These are phyloP conservation scores for Starmera stellimalicola DNA, from an alignment of 1,139 yeast genomes.

Conservation along the genomic window DNA sequence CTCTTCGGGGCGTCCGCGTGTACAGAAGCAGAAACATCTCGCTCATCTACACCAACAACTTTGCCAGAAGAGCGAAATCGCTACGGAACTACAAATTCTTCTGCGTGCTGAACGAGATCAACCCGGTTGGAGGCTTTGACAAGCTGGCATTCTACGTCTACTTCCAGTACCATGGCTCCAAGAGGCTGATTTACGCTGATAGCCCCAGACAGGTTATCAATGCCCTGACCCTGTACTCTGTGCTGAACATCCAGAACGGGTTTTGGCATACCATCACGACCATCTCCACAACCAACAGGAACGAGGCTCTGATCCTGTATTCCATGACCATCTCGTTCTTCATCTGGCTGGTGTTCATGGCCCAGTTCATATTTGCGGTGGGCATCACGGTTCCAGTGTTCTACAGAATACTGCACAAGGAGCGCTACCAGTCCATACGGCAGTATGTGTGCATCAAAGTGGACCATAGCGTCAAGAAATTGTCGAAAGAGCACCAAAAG, in stretches of 20 bases:
- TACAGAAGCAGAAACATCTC: constrained; percentile 59
- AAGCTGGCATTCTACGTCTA: constrained; percentile 61
- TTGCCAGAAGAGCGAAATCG: constrained; percentile 51
- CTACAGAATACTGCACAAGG: constrained; percentile 31
- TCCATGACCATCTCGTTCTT: constrained; percentile 68
- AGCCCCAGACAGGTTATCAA: constrained; percentile 86
- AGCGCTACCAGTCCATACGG: constrained; percentile 35
- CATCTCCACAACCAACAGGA: constrained; percentile 51
- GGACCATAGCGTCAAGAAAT: constrained; percentile 41
- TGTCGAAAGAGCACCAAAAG: constrained; percentile 41
- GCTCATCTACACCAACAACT: constrained; percentile 56
- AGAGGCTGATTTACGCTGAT: constrained; percentile 62
- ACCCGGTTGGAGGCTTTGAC: constrained; percentile 54
- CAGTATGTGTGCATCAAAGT: constrained; percentile 50
- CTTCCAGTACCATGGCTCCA: constrained; percentile 57
- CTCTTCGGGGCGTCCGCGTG: constrained; percentile 49
- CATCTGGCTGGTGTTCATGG: constrained; percentile 67
- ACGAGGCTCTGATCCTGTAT: constrained; percentile 62
- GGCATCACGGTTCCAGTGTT: constrained; percentile 47
- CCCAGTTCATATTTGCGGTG: constrained; percentile 50
- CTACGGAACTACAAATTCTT: constrained; percentile 52
- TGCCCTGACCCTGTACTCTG: constrained; percentile 59
- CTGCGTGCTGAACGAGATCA: constrained; percentile 64
- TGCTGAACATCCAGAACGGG: constrained; percentile 36
- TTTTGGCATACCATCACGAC: constrained; percentile 43